These are phyloP conservation scores for Venturia pyrina DNA, from an alignment of 2,329 filamentous ascomycete genomes.

Conservation along the genomic window DNA sequence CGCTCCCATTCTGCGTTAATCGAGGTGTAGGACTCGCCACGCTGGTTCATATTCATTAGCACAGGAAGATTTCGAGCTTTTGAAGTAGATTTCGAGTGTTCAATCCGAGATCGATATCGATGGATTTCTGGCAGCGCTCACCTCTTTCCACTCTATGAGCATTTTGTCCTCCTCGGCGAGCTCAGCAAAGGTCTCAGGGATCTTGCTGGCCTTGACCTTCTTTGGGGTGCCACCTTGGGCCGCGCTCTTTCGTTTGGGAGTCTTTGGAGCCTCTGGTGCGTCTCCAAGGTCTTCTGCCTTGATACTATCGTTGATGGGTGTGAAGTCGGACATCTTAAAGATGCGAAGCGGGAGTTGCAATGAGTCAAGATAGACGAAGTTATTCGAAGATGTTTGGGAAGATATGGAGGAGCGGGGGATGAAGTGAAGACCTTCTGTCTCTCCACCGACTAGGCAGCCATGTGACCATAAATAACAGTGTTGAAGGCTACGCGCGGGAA, in stretches of 20 bases:
- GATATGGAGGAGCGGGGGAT: background rate
- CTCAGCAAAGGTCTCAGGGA: slow-evolving; percentile 12
- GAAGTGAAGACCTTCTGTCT: background rate
- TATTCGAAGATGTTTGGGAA: background rate
- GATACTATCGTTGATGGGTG: background rate
- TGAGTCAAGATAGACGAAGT: background rate
- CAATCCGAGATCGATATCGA: background rate
- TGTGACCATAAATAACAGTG: background rate
- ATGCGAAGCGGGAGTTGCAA: background rate
- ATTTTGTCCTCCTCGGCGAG: slow-evolving; percentile 13
- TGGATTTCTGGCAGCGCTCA: background rate
- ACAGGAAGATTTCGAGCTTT: too few relatives aligned
- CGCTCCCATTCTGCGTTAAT: slow-evolving; percentile 14
- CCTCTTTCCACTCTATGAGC: slow-evolving; percentile 14
- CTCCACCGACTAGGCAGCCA: background rate
- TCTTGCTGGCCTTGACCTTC: slow-evolving; percentile 7
- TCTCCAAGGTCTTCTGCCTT: background rate
- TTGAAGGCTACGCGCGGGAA: background rate
- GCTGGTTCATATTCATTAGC: background rate
- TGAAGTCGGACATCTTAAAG: background rate
- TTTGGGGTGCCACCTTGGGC: background rate
- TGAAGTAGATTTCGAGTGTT: background rate
- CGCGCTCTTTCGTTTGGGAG: background rate
- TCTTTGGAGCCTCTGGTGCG: background rate
- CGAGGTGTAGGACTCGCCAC: slow-evolving; percentile 15